Percentiles rank a stretch among this genome's conserved stretches.
These are phyloP conservation scores for Xylariaceae sp. DNA, from an alignment of 2,329 filamentous ascomycete genomes.

Conservation along the genomic window DNA sequence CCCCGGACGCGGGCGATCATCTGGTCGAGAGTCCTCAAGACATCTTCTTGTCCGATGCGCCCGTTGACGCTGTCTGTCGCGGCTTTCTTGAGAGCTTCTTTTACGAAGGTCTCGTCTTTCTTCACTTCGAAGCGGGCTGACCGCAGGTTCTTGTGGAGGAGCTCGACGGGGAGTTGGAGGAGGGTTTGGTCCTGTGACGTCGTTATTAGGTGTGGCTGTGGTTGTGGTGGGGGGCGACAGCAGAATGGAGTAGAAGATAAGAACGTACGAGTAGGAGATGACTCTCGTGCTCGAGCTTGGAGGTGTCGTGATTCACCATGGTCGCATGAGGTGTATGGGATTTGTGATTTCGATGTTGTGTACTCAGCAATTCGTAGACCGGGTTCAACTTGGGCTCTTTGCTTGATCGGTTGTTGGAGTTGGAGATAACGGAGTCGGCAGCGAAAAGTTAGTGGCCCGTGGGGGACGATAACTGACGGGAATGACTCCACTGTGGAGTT, in stretches of 20 bases:
- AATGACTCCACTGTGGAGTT: no score
- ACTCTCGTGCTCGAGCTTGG: slow-evolving; percentile 68
- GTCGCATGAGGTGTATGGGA: no score
- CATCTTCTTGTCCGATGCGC: slow-evolving; percentile 60
- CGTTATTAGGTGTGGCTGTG: slow-evolving; percentile 2
- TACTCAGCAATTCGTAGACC: no score
- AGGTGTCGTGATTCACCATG: slow-evolving; percentile 60
- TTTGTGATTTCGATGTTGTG: no score
- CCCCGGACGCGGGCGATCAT: slow-evolving; percentile 83
- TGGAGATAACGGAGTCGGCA: no score
- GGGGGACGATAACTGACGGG: no score
- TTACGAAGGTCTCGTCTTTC: slow-evolving; percentile 62
- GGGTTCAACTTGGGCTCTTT: no score
- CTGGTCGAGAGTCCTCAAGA: slow-evolving; percentile 75
- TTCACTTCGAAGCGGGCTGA: slow-evolving; percentile 74
- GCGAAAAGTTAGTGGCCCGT: no score
- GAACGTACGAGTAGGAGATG: slow-evolving; percentile 67
- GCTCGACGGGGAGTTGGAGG: slow-evolving; percentile 86
- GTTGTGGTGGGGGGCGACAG: not conserved
- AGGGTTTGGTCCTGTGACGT: slow-evolving; percentile 78
- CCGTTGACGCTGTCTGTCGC: slow-evolving; percentile 65
- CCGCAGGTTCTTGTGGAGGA: slow-evolving; percentile 92
- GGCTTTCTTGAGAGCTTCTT: slow-evolving; percentile 57
- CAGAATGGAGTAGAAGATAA: not conserved
- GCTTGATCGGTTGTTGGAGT: no score